Conservation (phyloP, 2,329 filamentous ascomycete genomes). For the Ceratocystis destructans region DNA sequence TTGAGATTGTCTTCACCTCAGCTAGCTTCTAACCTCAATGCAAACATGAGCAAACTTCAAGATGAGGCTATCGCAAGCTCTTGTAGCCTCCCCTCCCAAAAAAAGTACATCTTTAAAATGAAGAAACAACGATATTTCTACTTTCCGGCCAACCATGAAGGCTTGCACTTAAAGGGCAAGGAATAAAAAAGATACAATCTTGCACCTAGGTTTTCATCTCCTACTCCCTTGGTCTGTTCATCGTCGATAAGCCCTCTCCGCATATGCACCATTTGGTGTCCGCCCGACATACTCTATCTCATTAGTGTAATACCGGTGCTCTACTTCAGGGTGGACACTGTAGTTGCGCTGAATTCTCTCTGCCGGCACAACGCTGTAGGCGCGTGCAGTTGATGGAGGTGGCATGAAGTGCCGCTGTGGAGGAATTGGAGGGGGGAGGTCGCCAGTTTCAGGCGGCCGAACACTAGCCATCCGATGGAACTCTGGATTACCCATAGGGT, state of each 20-base stretch:
- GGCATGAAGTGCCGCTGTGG: conserved; percentile 23
- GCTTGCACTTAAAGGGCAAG: too few relatives aligned
- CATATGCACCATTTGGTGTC: conserved; percentile 18
- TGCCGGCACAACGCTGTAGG: conserved; percentile 26
- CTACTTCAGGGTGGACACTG: conserved; percentile 30
- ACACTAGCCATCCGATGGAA: conserved; percentile 35
- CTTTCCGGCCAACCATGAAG: too few relatives aligned
- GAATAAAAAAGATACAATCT: too few relatives aligned
- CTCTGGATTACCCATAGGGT: conserved; percentile 28
- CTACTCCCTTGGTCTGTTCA: not conserved
- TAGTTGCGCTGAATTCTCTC: conserved; percentile 28
- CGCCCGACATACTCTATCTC: conserved; percentile 19
- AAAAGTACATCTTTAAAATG: too few relatives aligned
- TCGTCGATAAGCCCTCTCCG: conserved; percentile 17
- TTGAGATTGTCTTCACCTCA: too few relatives aligned
- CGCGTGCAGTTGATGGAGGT: conserved; percentile 24
- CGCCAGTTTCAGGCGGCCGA: conserved; percentile 26
- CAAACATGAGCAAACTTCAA: too few relatives aligned
- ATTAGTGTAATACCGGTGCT: conserved; percentile 32
- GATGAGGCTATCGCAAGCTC: too few relatives aligned
- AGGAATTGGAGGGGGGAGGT: not conserved
- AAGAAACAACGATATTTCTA: too few relatives aligned
- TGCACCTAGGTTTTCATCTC: not conserved
- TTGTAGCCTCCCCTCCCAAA: too few relatives aligned
- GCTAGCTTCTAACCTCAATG: too few relatives aligned